Percentiles rank a stretch among this genome's conserved stretches.
phyloP scores from a whole-genome alignment of 2,329 filamentous ascomycete genomes.

The Colletotrichum sp. region DNA sequence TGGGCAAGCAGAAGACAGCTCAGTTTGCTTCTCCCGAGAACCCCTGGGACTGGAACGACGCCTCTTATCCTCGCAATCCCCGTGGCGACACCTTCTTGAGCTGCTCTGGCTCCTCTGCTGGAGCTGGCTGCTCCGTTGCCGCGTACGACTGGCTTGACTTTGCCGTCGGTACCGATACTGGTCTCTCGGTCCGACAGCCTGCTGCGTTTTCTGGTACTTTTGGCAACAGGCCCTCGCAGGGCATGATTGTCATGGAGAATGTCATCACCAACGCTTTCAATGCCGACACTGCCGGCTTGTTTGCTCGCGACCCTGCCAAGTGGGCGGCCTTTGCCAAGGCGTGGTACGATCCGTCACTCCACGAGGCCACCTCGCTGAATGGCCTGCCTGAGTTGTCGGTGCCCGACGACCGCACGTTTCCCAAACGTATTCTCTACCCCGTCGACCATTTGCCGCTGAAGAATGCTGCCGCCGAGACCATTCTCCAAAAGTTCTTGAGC shows the following conservation, averaged over 20 bases:
- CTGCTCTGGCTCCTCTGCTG: conserved; percentile 29
- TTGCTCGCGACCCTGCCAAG: conserved; percentile 24
- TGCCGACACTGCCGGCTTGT: conserved; percentile 32
- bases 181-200: conserved; percentile 29
- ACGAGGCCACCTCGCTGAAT: conserved; percentile 37
- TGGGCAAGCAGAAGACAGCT: conserved; percentile 58
- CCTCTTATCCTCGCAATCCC: conserved; percentile 46
- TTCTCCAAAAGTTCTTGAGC: conserved; percentile 39
- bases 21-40: conserved; percentile 46
- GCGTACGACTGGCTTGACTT: conserved; percentile 33
- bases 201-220: conserved; percentile 30
- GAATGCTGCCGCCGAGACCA: not conserved
- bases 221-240: conserved; percentile 31
- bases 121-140: conserved; percentile 29
- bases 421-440: conserved; percentile 42
- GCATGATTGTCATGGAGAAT: conserved; percentile 25
- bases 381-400: conserved; percentile 38
- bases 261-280: conserved; percentile 28
- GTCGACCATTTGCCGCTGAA: conserved; percentile 36
- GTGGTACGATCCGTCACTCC: conserved; percentile 39
- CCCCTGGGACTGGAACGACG: conserved; percentile 51
- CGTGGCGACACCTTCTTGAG: conserved; percentile 51
- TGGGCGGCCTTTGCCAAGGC: conserved; percentile 40
- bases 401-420: conserved; percentile 36
- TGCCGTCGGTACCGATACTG: conserved; percentile 25